These are phyloP conservation scores for Spironucleus salmonicida DNA, from an alignment of 208 protist species.

Conservation along the genomic window DNA sequence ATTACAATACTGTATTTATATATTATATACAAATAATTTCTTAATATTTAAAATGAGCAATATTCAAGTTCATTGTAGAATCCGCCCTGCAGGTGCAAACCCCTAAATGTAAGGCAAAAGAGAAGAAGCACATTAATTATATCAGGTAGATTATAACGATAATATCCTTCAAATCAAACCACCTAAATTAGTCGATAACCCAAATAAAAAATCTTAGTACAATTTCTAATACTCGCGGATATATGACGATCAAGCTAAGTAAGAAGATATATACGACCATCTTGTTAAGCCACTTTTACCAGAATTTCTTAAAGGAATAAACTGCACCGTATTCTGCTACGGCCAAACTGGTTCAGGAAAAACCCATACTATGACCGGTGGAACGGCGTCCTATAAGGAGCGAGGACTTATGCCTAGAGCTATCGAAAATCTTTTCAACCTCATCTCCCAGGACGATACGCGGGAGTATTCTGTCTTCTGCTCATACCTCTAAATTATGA, in stretches of 20 bases:
- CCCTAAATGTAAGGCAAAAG: background rate
- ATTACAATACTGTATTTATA: too few relatives aligned
- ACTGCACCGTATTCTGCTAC: slow-evolving; percentile 28
- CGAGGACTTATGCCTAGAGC: slow-evolving; percentile 28
- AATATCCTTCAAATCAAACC: background rate
- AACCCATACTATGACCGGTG: slow-evolving; percentile 30
- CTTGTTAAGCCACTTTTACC: background rate
- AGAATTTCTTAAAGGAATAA: slow-evolving; percentile 19
- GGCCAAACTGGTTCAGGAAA: slow-evolving; percentile 35
- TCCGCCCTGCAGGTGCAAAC: slow-evolving; percentile 15
- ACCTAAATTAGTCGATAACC: background rate
- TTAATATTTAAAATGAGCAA: too few relatives aligned
- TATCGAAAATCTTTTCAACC: slow-evolving; percentile 11
- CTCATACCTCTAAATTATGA: slow-evolving; percentile 1
- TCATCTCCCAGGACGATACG: background rate
- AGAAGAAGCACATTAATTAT: background rate
- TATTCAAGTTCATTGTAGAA: background rate
- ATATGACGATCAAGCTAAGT: slow-evolving; percentile 23
- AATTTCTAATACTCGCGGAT: slow-evolving; percentile 23
- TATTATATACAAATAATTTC: too few relatives aligned
- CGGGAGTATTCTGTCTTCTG: background rate
- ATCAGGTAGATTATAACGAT: slow-evolving; percentile 10
- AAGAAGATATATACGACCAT: slow-evolving; percentile 23
- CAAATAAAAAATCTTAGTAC: slow-evolving; percentile 1
- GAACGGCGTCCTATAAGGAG: background rate